These are phyloP conservation scores for Herpetomonas samuelpessoai DNA, from an alignment of 208 protist species.

Conservation along the genomic window DNA sequence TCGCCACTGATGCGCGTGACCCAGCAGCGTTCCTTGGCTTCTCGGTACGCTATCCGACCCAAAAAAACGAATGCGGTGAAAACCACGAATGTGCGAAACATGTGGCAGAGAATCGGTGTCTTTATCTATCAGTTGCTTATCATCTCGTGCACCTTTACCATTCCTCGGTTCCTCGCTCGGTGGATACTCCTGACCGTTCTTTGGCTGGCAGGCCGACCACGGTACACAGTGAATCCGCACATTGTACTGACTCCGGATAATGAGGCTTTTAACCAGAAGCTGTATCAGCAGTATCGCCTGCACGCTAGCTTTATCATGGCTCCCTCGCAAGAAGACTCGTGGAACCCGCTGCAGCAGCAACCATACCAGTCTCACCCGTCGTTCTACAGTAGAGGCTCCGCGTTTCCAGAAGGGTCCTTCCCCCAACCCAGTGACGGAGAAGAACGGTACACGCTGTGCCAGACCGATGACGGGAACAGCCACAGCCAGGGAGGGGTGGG, in stretches of 20 bases:
- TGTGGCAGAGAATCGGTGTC: conserved; percentile 12
- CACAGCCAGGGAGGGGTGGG: too few species aligned
- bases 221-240: conserved; percentile 41
- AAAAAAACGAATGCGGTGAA: conserved; percentile 1
- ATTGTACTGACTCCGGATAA: conserved; percentile 23
- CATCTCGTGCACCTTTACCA: conserved; percentile 29
- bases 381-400: neutral
- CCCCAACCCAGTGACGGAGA: neutral
- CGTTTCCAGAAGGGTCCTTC: too few species aligned
- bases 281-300: neutral
- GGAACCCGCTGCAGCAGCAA: too few species aligned
- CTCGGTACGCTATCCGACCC: conserved; percentile 38
- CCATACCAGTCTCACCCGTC: conserved; percentile 4
- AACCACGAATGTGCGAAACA: conserved; percentile 1
- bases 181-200: conserved; percentile 28
- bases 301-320: neutral
- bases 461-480: neutral
- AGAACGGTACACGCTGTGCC: neutral
- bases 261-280: conserved; percentile 25
- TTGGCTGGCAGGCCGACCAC: conserved; percentile 18
- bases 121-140: conserved; percentile 33
- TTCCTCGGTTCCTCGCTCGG: conserved; percentile 36
- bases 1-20: neutral
- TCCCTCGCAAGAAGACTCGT: neutral
- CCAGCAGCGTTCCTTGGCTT: conserved; percentile 29